These are phyloP conservation scores for Macrotyloma uniflorum DNA, from an alignment of 306 rosid species.

Conservation along the genomic window DNA sequence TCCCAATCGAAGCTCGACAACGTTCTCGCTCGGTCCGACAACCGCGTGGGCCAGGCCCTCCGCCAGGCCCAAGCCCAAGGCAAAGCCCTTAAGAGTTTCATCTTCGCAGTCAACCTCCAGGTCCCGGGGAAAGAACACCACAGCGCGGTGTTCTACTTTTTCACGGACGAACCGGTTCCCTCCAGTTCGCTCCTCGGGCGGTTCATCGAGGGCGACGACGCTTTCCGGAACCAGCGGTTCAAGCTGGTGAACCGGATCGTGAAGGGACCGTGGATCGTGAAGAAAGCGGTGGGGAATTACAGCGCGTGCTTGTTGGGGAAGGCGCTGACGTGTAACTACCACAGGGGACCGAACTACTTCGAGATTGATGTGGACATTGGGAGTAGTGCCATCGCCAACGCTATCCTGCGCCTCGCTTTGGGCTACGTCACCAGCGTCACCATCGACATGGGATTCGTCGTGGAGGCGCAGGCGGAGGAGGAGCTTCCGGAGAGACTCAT, in stretches of 20 bases:
- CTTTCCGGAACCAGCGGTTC: conserved; percentile 81
- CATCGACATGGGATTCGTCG: conserved; percentile 88
- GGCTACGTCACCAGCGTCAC: conserved; percentile 82
- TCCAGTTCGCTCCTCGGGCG: conserved; percentile 69
- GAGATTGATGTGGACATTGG: conserved; percentile 95
- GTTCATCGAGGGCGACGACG: conserved; percentile 79
- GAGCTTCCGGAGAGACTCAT: conserved; percentile 83
- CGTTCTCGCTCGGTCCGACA: conserved; percentile 77
- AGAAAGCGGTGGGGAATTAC: conserved; percentile 81
- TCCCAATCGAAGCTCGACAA: conserved; percentile 75
- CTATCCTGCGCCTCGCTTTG: conserved; percentile 78
- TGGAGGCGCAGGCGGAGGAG: conserved; percentile 83
- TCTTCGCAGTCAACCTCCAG: conserved; percentile 84
- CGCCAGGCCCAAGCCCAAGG: conserved; percentile 62
- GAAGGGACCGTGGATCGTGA: conserved; percentile 95
- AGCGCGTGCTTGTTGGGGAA: conserved; percentile 86
- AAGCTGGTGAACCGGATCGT: conserved; percentile 92
- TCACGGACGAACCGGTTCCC: conserved; percentile 68
- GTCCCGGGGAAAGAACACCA: conserved; percentile 89
- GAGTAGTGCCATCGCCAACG: conserved; percentile 83
- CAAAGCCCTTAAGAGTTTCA: conserved; percentile 65
- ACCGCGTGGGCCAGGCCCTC: conserved; percentile 63
- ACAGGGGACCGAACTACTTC: conserved; percentile 69
- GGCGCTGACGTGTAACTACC: conserved; percentile 86
- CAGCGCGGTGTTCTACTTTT: conserved; percentile 89